phyloP scores from a whole-genome alignment of 164 flowering plant species.

The Malania oleifera region DNA sequence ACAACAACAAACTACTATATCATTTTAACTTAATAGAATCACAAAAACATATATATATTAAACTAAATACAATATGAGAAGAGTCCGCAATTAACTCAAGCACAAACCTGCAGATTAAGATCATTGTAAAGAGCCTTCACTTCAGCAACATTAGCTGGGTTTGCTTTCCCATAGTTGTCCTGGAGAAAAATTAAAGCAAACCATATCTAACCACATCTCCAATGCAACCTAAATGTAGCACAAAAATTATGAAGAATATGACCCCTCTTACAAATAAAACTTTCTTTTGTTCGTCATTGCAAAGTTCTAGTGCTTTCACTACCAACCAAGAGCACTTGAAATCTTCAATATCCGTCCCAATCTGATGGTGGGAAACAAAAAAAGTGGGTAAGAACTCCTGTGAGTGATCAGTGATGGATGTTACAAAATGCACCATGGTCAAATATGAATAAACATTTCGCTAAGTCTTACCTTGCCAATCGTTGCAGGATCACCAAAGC shows the following conservation, averaged over 20 bases:
- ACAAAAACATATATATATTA: not conserved
- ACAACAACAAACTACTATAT: not conserved
- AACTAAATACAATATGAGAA: not conserved
- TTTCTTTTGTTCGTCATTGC: constrained; percentile 71
- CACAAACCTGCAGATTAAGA: constrained; percentile 67
- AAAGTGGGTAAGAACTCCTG: constrained; percentile 9
- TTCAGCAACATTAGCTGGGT: constrained; percentile 57
- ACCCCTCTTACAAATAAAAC: constrained; percentile 46
- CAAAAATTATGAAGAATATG: not conserved
- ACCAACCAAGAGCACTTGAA: constrained; percentile 98
- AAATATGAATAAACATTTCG: not conserved
- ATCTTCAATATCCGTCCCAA: constrained; percentile 98
- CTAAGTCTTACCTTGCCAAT: constrained; percentile 82
- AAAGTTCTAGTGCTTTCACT: constrained; percentile 83
- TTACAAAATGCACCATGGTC: not conserved
- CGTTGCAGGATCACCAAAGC: constrained; percentile 74
- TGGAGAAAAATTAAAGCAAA: constrained; percentile 36
- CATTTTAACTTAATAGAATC: not conserved
- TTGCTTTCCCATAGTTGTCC: constrained; percentile 85
- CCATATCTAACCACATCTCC: no score
- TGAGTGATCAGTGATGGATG: not conserved
- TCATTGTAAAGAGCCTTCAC: constrained; percentile 77
- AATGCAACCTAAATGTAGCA: not conserved
- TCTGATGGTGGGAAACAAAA: constrained; percentile 38
- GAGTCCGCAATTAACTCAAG: not conserved